phyloP scores from a whole-genome alignment of 257 asterid species.

The Forsythia suspensa region DNA sequence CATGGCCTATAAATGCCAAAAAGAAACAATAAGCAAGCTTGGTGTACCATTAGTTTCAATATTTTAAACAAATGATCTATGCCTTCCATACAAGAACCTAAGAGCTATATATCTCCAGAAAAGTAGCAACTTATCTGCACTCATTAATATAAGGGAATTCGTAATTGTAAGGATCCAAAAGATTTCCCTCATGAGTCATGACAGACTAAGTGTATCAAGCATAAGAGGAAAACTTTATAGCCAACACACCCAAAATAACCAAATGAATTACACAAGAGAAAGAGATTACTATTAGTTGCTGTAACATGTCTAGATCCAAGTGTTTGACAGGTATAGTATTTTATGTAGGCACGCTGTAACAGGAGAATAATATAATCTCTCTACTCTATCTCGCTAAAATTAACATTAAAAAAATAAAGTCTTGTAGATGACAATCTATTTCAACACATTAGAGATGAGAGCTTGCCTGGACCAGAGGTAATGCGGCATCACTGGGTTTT shows the following conservation, averaged over 20 bases:
- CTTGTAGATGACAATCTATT: neutral
- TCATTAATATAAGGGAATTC: neutral
- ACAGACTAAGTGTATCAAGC: neutral
- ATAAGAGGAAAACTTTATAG: neutral
- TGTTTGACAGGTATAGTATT: neutral
- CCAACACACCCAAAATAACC: neutral
- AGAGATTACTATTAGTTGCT: neutral
- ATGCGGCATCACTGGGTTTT: constrained; percentile 63
- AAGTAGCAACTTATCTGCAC: neutral
- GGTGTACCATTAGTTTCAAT: constrained; percentile 8
- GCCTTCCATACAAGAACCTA: neutral
- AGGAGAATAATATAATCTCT: neutral
- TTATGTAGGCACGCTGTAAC: neutral
- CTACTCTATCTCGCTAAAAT: neutral
- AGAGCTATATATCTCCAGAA: neutral
- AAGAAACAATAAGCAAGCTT: constrained; percentile 17
- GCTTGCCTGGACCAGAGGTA: constrained; percentile 82
- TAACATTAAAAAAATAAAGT: neutral
- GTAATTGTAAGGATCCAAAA: neutral
- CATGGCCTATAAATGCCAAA: constrained; percentile 56
- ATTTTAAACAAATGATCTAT: neutral
- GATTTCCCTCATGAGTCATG: too few relatives aligned
- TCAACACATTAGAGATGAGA: constrained; percentile 4
- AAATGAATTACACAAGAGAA: neutral
- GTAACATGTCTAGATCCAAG: neutral